Base-by-base conservation (phyloP, 2,329 filamentous ascomycete species). In the Aspergillus sp. region DNA sequence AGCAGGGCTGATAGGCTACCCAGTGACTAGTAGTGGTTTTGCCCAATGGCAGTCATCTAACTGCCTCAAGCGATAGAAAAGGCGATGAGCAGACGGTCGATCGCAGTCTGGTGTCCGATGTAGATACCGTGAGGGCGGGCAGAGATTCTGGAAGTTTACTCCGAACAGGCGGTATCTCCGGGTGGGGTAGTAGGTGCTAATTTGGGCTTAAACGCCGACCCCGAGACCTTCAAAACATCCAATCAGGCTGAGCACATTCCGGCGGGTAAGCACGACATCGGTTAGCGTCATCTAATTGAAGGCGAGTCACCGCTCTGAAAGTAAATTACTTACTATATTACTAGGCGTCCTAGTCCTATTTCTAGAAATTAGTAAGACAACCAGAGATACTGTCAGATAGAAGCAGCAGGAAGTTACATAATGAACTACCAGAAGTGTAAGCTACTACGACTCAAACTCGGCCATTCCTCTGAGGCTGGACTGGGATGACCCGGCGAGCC, bases 61-160 rank as follows among this genome's bases (percentile, higher is more conserved):
- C 11, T 15, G 19, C 44, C 15, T 49, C 23, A 21, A 49, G 44
- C 6, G 10, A 49, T 27, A 15, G 25, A 25, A 2, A 15, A 10
- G 23, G 23, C 21, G 44, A 49, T 36, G 32, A 36, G 32, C 32
- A 36, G 23, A n/a, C 5, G 6, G 44, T 6, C 23, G 13, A n/a
- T 49, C 23, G 13, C 25, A 27, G 44, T 15, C 44, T 42, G 15
- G 10, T 42, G 23, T 25, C 21, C 25, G 44, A 25, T 30, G 44
- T 10, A 11, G 41, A 44, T 17, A n/a, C 41, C 21, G 17, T 17
- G 15, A 27, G 42, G 42, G 44, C 44, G 21, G 44, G 44, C 15
- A n/a, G 47, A 50, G 47, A 30, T 50, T 50, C 47, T 50, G 47
- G 47, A 50, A 50, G 47, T 50, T 50, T 50, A 50, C 15, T 50